Percentiles rank a stretch among this genome's conserved stretches.
phyloP scores from a whole-genome alignment of 306 rosid species.

The Canavalia ensiformis region DNA sequence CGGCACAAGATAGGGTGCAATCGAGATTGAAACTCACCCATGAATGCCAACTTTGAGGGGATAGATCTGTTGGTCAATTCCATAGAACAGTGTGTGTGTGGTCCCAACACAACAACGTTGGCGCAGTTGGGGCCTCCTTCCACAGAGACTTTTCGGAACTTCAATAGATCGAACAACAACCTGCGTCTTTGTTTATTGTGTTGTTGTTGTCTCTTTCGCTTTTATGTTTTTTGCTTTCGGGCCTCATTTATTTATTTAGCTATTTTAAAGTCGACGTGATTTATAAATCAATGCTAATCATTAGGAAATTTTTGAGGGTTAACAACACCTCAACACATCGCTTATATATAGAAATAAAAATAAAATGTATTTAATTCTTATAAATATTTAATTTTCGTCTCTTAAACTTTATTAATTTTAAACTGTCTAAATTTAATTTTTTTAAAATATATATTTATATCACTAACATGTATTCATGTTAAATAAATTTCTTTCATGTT shows the following conservation, averaged over 20 bases:
- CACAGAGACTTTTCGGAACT: constrained; percentile 9
- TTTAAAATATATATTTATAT: too few species aligned
- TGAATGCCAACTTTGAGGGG: constrained; percentile 49
- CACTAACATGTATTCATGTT: too few species aligned
- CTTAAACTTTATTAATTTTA: too few species aligned
- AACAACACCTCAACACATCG: not conserved
- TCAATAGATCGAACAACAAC: constrained; percentile 42
- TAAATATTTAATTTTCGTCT: too few species aligned
- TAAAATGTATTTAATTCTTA: too few species aligned
- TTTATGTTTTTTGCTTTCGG: not conserved
- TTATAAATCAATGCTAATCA: constrained; percentile 10
- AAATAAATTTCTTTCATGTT: too few species aligned
- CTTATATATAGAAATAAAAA: too few species aligned
- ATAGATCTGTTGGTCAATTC: constrained; percentile 64
- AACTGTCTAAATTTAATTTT: too few species aligned
- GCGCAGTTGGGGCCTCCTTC: constrained; percentile 39
- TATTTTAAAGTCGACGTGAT: not conserved
- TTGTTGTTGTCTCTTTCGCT: not conserved
- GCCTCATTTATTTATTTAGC: not conserved
- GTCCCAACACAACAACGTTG: constrained; percentile 39
- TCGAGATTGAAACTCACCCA: constrained; percentile 68
- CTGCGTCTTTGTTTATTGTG: constrained; percentile 12
- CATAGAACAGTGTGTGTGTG: constrained; percentile 12
- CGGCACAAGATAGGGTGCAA: constrained; percentile 14
- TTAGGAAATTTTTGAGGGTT: not conserved